Evolutionary conservation across 257 asterid species (phyloP).

Genomic region (Capsicum rhomboideum): DNA sequence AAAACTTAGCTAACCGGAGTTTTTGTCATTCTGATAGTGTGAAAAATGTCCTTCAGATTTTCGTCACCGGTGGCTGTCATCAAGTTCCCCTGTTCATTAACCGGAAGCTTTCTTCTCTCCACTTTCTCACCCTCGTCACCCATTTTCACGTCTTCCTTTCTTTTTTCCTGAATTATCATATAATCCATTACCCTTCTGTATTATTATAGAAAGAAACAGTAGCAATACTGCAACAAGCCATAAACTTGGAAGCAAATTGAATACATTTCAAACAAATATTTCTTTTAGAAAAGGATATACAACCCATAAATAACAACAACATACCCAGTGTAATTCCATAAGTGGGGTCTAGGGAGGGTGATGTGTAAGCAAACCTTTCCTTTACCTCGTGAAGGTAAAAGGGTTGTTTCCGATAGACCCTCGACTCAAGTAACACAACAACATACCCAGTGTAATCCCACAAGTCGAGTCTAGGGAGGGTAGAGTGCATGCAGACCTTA

Average conservation of each 20-base stretch:
- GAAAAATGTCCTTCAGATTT: slow-evolving; percentile 51
- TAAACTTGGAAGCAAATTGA: not conserved
- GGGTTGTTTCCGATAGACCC: not conserved
- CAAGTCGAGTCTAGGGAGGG: too few relatives aligned
- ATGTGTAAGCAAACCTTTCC: not conserved
- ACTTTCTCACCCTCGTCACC: slow-evolving; percentile 10
- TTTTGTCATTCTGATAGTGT: slow-evolving; percentile 50
- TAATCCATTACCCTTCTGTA: not conserved
- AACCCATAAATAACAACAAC: not conserved
- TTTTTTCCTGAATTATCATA: not conserved
- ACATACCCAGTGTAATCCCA: too few relatives aligned
- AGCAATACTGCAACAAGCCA: not conserved
- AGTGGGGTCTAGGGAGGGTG: not conserved
- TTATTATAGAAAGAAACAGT: not conserved
- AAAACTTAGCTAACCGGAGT: slow-evolving; percentile 32
- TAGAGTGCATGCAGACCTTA: too few relatives aligned
- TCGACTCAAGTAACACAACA: not conserved
- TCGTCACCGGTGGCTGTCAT: slow-evolving; percentile 50
- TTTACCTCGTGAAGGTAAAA: not conserved
- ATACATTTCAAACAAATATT: not conserved
- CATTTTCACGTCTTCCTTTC: not conserved
- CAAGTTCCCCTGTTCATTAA: slow-evolving; percentile 18
- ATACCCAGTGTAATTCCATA: not conserved
- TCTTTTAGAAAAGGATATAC: not conserved
- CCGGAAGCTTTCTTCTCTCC: slow-evolving; percentile 2